Conservation (phyloP, 2,329 filamentous ascomycete species). For the Cladophialophora psammophila region DNA sequence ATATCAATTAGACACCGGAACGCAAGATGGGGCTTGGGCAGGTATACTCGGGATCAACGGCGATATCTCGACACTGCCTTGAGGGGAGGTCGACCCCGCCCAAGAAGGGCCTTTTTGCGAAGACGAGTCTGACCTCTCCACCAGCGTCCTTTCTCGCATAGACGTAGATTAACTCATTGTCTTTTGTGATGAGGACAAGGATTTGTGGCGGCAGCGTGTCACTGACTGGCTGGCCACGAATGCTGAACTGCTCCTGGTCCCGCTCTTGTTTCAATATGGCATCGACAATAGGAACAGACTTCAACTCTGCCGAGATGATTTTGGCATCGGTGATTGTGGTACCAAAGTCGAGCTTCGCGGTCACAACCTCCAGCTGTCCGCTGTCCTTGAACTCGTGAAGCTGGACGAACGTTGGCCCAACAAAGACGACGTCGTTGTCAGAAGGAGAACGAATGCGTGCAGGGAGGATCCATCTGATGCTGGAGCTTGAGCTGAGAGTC, state of each 20-base stretch:
- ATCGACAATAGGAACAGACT: constrained; percentile 43
- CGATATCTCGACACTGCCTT: constrained; percentile 70
- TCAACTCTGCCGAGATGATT: constrained; percentile 69
- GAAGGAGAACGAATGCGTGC: constrained; percentile 74
- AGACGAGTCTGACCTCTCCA: constrained; percentile 66
- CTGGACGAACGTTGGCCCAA: constrained; percentile 82
- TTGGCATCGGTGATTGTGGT: constrained; percentile 79
- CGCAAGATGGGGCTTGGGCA: background rate
- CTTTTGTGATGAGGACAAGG: constrained; percentile 77
- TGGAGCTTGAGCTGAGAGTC: constrained; percentile 78
- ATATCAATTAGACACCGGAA: constrained; percentile 19
- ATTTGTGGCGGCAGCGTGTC: constrained; percentile 75
- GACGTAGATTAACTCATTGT: constrained; percentile 77
- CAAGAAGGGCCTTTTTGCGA: constrained; percentile 67
- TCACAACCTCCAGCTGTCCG: constrained; percentile 75
- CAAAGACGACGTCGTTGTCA: constrained; percentile 83
- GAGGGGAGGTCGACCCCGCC: constrained; percentile 61
- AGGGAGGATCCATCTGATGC: constrained; percentile 78
- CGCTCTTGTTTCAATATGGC: constrained; percentile 40
- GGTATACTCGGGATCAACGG: constrained; percentile 78
- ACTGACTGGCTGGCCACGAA: constrained; percentile 31
- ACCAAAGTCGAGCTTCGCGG: constrained; percentile 79
- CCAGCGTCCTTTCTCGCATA: constrained; percentile 62
- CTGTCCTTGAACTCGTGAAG: constrained; percentile 73
- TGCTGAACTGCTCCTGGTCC: constrained; percentile 36